Evolutionary conservation across 805 yeast genomes (phyloP).

Genomic region (Pichia pseudocactophila): DNA sequence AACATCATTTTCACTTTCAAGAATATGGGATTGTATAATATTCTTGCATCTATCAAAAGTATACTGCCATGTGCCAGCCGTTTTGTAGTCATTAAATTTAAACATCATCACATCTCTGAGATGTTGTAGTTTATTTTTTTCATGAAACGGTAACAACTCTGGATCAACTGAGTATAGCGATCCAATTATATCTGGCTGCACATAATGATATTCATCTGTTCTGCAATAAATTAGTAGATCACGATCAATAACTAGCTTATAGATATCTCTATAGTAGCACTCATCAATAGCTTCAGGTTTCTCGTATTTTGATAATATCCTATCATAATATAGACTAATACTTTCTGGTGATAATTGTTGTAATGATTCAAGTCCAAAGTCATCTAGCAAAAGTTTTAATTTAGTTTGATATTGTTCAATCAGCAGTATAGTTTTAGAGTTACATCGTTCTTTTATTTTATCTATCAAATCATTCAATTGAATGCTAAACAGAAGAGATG

Average conservation of each 20-base stretch:
- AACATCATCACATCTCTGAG: background rate
- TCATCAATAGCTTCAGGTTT: background rate
- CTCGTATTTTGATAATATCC: background rate
- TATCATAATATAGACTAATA: constrained; percentile 2
- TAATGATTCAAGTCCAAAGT: background rate
- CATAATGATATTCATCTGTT: constrained; percentile 1
- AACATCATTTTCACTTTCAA: constrained; percentile 11
- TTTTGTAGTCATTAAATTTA: constrained; percentile 2
- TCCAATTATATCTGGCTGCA: constrained; percentile 4
- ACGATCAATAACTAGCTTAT: background rate
- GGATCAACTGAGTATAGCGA: constrained; percentile 3
- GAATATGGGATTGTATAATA: constrained; percentile 1
- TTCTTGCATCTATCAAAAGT: constrained; percentile 1
- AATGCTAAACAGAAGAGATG: no score
- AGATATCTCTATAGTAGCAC: background rate
- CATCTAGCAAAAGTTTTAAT: background rate
- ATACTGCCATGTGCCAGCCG: constrained; percentile 2
- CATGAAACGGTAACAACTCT: background rate
- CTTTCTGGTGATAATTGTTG: constrained; percentile 4
- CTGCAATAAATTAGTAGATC: constrained; percentile 1
- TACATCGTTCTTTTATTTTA: no score
- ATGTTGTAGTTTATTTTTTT: background rate
- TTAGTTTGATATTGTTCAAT: background rate
- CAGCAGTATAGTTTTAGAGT: no score
- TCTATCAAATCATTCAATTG: no score